phyloP scores from a whole-genome alignment of 78 protist genomes.

The Dictyostelium intermedium region DNA sequence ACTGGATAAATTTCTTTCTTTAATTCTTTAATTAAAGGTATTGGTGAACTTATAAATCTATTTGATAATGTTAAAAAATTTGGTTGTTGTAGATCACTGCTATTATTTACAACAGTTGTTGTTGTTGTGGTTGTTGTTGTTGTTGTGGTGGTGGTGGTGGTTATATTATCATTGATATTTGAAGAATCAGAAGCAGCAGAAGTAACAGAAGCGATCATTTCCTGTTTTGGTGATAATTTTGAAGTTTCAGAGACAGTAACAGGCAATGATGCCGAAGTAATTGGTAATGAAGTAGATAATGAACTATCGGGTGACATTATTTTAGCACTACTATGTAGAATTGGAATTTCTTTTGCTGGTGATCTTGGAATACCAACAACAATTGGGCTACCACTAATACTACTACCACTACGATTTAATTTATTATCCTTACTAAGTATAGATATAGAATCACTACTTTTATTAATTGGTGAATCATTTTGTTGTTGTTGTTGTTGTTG shows the following conservation, averaged over 20 bases:
- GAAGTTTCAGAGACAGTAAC: neutral
- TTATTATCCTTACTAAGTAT: neutral
- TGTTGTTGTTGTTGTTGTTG: neutral
- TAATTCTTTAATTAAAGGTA: slow-evolving; percentile 38
- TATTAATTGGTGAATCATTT: neutral
- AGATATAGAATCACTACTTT: neutral
- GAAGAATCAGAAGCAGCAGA: neutral
- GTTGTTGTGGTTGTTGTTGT: neutral
- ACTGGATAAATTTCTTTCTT: slow-evolving; percentile 61
- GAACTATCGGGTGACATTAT: neutral
- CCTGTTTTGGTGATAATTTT: neutral
- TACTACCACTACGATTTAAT: neutral
- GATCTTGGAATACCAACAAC: neutral
- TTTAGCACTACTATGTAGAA: neutral
- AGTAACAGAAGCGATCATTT: neutral
- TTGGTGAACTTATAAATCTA: slow-evolving; percentile 61
- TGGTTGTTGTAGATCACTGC: neutral
- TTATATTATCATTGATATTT: neutral
- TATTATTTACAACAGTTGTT: neutral
- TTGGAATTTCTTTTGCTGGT: neutral
- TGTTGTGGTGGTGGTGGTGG: neutral
- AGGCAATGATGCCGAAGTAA: neutral
- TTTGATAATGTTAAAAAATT: slow-evolving; percentile 25
- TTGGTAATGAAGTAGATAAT: neutral
- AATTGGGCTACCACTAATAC: neutral